These are phyloP conservation scores for Aspergillus bombycis DNA, from an alignment of 2,329 filamentous ascomycete species.

Conservation along the genomic window DNA sequence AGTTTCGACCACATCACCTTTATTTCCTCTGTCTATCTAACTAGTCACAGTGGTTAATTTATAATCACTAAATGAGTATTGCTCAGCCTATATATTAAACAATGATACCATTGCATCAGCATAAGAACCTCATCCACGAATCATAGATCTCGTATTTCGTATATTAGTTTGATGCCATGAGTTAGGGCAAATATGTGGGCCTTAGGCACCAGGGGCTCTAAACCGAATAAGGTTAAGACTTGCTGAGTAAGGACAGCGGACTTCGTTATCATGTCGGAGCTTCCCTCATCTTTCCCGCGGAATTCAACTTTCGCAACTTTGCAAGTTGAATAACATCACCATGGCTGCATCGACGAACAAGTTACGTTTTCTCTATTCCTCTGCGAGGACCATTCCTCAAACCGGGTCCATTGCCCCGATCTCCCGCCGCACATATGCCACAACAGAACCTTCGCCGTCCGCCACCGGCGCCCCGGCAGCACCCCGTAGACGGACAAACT, in stretches of 20 bases:
- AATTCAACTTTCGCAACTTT: conserved; percentile 24
- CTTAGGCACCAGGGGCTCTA: background rate
- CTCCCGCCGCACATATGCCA: conserved; percentile 41
- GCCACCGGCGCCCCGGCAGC: conserved; percentile 53
- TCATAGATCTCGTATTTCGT: background rate
- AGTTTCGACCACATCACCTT: background rate
- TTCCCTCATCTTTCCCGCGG: conserved; percentile 31
- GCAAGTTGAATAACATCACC: conserved; percentile 20
- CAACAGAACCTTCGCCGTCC: conserved; percentile 39
- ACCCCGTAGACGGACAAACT: conserved; percentile 58
- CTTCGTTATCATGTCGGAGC: conserved; percentile 13
- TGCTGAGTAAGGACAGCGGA: conserved; percentile 9
- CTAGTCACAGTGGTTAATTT: conserved; percentile 17
- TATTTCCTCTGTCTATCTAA: conserved; percentile 4
- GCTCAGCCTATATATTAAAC: conserved; percentile 2
- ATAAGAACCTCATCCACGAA: background rate
- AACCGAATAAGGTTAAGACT: conserved; percentile 4
- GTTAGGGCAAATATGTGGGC: background rate
- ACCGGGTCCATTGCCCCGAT: conserved; percentile 20
- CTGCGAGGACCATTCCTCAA: conserved; percentile 26
- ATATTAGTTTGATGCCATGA: background rate
- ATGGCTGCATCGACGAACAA: conserved; percentile 40
- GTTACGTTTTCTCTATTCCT: conserved; percentile 36
- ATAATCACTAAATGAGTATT: conserved; percentile 16
- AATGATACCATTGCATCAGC: conserved; percentile 15